These are phyloP conservation scores for Dianthus caryophyllus DNA, from an alignment of 148 eudicot species.

Conservation along the genomic window DNA sequence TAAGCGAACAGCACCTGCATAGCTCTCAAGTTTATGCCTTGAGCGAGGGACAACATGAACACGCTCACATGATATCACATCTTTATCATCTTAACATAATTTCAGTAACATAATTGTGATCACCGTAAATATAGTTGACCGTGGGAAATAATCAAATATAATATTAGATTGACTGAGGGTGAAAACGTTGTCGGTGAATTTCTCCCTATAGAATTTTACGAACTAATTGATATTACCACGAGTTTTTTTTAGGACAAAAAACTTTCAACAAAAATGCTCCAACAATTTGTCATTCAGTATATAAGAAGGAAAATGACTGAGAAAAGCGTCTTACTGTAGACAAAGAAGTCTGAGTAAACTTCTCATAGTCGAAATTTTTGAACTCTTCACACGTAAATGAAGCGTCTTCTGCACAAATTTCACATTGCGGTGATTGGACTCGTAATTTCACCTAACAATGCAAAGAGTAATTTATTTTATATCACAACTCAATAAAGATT, in stretches of 20 bases:
- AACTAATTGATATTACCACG: no score
- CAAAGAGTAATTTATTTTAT: not conserved
- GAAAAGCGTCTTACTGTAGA: conserved; percentile 51
- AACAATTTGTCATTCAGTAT: no score
- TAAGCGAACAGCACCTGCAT: conserved; percentile 57
- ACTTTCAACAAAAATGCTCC: no score
- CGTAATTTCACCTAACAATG: conserved; percentile 77
- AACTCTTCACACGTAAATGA: conserved; percentile 50
- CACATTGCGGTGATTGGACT: conserved; percentile 70
- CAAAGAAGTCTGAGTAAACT: conserved; percentile 66
- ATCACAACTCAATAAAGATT: not conserved
- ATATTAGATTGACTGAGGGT: no score
- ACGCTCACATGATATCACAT: conserved; percentile 58
- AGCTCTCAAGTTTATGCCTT: conserved; percentile 62
- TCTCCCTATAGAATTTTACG: no score
- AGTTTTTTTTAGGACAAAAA: no score
- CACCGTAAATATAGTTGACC: no score
- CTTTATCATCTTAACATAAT: conserved; percentile 54
- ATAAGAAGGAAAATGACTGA: no score
- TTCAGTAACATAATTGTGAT: no score
- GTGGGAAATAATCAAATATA: no score
- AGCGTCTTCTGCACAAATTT: conserved; percentile 77
- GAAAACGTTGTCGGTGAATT: no score
- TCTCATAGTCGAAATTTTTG: conserved; percentile 75
- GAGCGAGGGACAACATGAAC: conserved; percentile 57